phyloP scores from a whole-genome alignment of 306 rosid genomes.

The Neltuma alba region DNA sequence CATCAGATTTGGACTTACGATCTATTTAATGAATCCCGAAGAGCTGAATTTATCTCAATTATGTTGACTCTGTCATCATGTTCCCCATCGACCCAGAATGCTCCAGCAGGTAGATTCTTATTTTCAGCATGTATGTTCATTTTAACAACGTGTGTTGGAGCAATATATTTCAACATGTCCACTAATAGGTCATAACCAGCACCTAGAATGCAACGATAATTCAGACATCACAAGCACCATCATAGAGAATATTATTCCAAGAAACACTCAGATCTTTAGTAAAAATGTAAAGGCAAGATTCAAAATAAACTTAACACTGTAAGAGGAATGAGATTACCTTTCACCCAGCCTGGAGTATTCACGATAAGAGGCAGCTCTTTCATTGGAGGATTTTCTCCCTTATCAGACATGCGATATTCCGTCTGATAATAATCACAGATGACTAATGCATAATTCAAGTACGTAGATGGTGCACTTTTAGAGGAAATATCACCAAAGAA shows the following conservation, averaged over 20 bases:
- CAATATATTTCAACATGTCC: constrained; percentile 67
- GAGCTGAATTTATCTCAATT: constrained; percentile 79
- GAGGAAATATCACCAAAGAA: constrained; percentile 90
- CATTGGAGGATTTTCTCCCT: constrained; percentile 44
- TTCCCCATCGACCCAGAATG: constrained; percentile 71
- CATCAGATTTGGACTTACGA: constrained; percentile 61
- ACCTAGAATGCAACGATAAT: constrained; percentile 54
- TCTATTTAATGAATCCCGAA: constrained; percentile 67
- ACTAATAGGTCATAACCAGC: constrained; percentile 82
- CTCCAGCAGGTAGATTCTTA: constrained; percentile 84
- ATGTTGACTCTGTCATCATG: constrained; percentile 45
- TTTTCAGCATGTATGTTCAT: constrained; percentile 65
- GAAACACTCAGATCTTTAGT: constrained; percentile 12
- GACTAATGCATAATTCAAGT: constrained; percentile 53
- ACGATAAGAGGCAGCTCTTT: constrained; percentile 76
- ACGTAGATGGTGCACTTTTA: constrained; percentile 66
- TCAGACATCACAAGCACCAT: constrained; percentile 26
- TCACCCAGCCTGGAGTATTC: constrained; percentile 97
- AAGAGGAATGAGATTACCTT: constrained; percentile 55
- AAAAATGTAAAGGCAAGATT: constrained; percentile 26
- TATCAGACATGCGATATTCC: constrained; percentile 43
- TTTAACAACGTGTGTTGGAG: constrained; percentile 84
- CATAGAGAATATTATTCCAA: constrained; percentile 17
- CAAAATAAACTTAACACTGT: constrained; percentile 12
- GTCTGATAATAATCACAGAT: constrained; percentile 63